Conservation (phyloP, 225 moss, liverwort and hornwort genomes). For the Sphagnum contortum region DNA sequence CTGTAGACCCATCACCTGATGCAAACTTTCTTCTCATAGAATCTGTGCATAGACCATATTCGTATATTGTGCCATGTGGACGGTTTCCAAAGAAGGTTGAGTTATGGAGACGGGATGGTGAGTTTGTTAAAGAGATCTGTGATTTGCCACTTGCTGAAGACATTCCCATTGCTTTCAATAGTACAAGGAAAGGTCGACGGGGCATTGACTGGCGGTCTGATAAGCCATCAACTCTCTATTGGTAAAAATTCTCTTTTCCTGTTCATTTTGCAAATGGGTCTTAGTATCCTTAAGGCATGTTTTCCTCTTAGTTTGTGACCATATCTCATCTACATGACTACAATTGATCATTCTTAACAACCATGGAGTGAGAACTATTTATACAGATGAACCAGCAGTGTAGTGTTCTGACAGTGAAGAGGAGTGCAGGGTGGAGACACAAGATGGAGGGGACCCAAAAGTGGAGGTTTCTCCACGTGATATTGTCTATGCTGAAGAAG, state of each 20-base stretch:
- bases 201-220: conserved; percentile 89
- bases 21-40: conserved; percentile 68
- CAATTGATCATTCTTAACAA: no score
- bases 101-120: conserved; percentile 79
- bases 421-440: conserved; percentile 79
- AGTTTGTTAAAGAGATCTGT: conserved; percentile 78
- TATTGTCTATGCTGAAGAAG: conserved; percentile 76
- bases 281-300: no score
- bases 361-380: no score
- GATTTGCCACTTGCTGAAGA: conserved; percentile 92
- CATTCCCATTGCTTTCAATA: conserved; percentile 80
- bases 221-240: conserved; percentile 70
- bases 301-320: no score
- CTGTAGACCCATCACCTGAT: conserved; percentile 80
- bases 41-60: conserved; percentile 70
- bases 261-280: no score
- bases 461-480: conserved; percentile 76
- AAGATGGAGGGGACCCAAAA: conserved; percentile 91
- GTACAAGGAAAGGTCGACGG: conserved; percentile 73
- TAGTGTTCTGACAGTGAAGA: no score
- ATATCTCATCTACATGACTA: no score
- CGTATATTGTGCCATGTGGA: conserved; percentile 80
- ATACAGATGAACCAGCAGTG: no score
- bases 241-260: conserved; percentile 23
- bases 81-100: conserved; percentile 81